phyloP scores from a whole-genome alignment of 2,329 filamentous ascomycete genomes.

The Ophiocordyceps camponoti-saundersi region DNA sequence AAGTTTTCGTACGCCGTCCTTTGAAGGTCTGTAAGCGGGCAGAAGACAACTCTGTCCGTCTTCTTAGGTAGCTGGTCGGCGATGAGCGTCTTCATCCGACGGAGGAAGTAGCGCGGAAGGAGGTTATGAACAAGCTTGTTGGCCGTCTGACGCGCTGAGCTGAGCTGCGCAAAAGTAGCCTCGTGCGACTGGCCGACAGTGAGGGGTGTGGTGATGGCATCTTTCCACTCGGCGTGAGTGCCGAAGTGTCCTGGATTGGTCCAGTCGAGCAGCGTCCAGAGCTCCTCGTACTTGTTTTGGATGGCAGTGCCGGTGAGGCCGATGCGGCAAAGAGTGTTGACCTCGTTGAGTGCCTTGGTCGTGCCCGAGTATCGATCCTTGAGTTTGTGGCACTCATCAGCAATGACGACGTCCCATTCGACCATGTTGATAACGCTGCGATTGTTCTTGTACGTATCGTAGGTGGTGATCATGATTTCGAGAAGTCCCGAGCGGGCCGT shows the following conservation, averaged over 20 bases:
- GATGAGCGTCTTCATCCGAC: constrained; percentile 84
- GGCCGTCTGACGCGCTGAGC: constrained; percentile 64
- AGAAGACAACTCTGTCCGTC: constrained; percentile 87
- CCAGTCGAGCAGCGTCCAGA: constrained; percentile 95
- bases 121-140: constrained; percentile 74
- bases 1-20: constrained; percentile 69
- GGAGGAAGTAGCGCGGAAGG: constrained; percentile 75
- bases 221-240: constrained; percentile 56
- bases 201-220: constrained; percentile 61
- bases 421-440: constrained; percentile 61
- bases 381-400: constrained; percentile 82
- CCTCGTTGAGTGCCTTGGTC: constrained; percentile 71
- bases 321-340: constrained; percentile 84
- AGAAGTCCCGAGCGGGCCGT: constrained; percentile 59
- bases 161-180: constrained; percentile 69
- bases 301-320: constrained; percentile 92
- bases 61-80: constrained; percentile 89
- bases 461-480: constrained; percentile 91
- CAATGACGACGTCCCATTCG: constrained; percentile 84
- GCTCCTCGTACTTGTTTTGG: constrained; percentile 93
- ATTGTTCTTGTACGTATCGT: constrained; percentile 73
- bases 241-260: constrained; percentile 66
- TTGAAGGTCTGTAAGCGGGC: constrained; percentile 71
- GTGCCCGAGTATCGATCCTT: constrained; percentile 66
- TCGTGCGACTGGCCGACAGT: constrained; percentile 85